A percentile compares a stretch with the other conserved stretches of the same genome.
Evolutionary conservation across 2,329 filamentous ascomycete genomes (phyloP).

Genomic region (Alternaria gaisen): DNA sequence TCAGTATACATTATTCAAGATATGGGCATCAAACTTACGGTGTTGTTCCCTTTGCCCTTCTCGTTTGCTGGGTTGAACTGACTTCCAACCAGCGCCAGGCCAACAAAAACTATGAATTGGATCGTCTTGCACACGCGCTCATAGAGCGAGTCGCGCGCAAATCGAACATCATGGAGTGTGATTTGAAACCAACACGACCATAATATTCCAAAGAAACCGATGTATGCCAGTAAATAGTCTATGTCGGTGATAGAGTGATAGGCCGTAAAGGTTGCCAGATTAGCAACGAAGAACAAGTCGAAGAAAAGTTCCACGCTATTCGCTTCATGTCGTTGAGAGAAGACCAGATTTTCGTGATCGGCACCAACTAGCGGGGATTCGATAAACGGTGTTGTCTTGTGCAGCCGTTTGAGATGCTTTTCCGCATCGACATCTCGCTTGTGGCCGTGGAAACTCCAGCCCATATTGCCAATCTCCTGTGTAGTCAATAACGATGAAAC

Average conservation of each 20-base stretch:
- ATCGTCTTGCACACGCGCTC: conserved; percentile 50
- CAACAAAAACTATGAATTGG: conserved; percentile 51
- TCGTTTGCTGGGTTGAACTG: conserved; percentile 43
- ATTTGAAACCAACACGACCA: conserved; percentile 53
- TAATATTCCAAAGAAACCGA: conserved; percentile 51
- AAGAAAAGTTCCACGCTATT: conserved; percentile 52
- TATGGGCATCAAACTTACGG: conserved; percentile 23
- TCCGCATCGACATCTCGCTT: conserved; percentile 42
- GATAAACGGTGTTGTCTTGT: conserved; percentile 46
- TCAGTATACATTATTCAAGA: conserved; percentile 7
- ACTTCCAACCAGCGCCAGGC: conserved; percentile 48
- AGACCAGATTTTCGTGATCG: conserved; percentile 47
- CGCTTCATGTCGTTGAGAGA: conserved; percentile 52
- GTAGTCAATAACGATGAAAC: neutral
- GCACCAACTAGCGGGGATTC: conserved; percentile 49
- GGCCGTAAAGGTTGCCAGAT: conserved; percentile 51
- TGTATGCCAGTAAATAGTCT: conserved; percentile 46
- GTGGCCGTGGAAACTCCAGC: conserved; percentile 44
- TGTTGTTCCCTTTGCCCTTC: conserved; percentile 37
- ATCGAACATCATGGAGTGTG: conserved; percentile 52
- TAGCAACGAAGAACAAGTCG: conserved; percentile 45
- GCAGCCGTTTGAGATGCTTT: conserved; percentile 47
- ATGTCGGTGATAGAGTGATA: conserved; percentile 51
- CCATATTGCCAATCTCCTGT: conserved; percentile 30
- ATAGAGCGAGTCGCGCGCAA: conserved; percentile 50